phyloP scores from a whole-genome alignment of 1,139 yeast species.

The Saccharomyces hybrid region DNA sequence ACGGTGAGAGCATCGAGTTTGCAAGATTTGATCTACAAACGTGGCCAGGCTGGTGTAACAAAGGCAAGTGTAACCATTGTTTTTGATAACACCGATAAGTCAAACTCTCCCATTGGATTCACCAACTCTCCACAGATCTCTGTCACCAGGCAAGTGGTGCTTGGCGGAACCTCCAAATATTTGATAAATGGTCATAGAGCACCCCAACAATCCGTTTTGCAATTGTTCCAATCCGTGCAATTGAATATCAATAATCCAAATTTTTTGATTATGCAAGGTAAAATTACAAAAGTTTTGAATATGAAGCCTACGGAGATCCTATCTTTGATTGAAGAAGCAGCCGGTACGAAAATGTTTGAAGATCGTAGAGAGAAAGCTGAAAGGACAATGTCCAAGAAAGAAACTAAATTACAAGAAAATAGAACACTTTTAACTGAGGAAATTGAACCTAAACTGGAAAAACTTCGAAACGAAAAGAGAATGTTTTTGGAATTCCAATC shows the following conservation, averaged over 20 bases:
- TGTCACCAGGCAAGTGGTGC: conserved; percentile 82
- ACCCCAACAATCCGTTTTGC: conserved; percentile 87
- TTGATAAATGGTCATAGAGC: conserved; percentile 94
- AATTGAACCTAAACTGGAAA: conserved; percentile 86
- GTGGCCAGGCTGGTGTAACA: conserved; percentile 97
- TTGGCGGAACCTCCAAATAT: conserved; percentile 91
- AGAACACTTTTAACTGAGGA: conserved; percentile 69
- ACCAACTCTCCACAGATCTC: conserved; percentile 74
- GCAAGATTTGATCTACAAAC: conserved; percentile 88
- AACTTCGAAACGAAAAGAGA: conserved; percentile 72
- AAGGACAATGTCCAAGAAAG: conserved; percentile 86
- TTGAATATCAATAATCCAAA: conserved; percentile 94
- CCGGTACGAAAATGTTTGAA: conserved; percentile 94
- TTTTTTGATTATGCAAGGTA: conserved; percentile 96
- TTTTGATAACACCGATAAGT: conserved; percentile 73
- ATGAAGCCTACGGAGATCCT: conserved; percentile 91
- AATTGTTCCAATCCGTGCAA: conserved; percentile 88
- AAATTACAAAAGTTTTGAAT: conserved; percentile 90
- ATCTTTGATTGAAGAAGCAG: conserved; percentile 93
- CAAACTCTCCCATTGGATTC: conserved; percentile 81
- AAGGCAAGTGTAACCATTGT: conserved; percentile 95
- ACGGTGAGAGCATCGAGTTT: conserved; percentile 89
- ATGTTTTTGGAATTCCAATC: conserved; percentile 80
- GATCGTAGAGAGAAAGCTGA: conserved; percentile 89
- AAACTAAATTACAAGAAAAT: conserved; percentile 73